phyloP scores from a whole-genome alignment of 495 filamentous ascomycete species.

The Aspergillus heteromorphus region DNA sequence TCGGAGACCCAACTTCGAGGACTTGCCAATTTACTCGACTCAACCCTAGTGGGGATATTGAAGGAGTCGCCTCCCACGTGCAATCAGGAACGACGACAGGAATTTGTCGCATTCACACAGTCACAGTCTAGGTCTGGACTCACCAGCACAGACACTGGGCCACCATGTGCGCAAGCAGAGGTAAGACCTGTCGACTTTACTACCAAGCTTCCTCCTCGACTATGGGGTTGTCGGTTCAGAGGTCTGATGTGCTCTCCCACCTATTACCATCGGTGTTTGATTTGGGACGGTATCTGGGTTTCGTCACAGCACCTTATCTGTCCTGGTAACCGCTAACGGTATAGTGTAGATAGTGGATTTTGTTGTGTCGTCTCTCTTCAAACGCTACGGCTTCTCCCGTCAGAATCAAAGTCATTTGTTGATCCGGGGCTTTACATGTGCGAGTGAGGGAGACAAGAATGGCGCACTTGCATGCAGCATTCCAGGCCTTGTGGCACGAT shows the following conservation, averaged over 20 bases:
- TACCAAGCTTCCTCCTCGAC: background rate
- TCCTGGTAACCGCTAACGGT: slow-evolving; percentile 16
- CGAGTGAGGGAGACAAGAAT: slow-evolving; percentile 23
- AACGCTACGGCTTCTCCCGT: slow-evolving; percentile 37
- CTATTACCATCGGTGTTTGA: background rate
- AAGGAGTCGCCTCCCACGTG: slow-evolving; percentile 26
- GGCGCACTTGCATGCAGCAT: slow-evolving; percentile 39
- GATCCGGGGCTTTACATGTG: slow-evolving; percentile 66
- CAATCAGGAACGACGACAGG: slow-evolving; percentile 43
- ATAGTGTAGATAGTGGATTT: slow-evolving; percentile 72
- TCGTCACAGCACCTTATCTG: background rate
- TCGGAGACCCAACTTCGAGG: slow-evolving; percentile 1
- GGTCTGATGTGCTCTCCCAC: background rate
- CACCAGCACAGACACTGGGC: slow-evolving; percentile 32
- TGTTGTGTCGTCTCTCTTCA: slow-evolving; percentile 71
- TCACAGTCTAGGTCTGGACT: slow-evolving; percentile 25
- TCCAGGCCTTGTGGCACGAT: slow-evolving; percentile 48
- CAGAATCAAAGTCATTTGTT: slow-evolving; percentile 67
- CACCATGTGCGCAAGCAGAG: slow-evolving; percentile 51
- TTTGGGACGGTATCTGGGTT: background rate
- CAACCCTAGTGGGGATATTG: slow-evolving; percentile 56
- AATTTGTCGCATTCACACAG: slow-evolving; percentile 58
- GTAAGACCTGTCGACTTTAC: slow-evolving; percentile 29
- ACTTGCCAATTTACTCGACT: slow-evolving; percentile 58
- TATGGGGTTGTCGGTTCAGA: background rate